Evolutionary conservation across 495 filamentous ascomycete species (phyloP), one percentile per base, ranked within the genome.

Genomic region (Lindgomyces ingoldianus): DNA sequence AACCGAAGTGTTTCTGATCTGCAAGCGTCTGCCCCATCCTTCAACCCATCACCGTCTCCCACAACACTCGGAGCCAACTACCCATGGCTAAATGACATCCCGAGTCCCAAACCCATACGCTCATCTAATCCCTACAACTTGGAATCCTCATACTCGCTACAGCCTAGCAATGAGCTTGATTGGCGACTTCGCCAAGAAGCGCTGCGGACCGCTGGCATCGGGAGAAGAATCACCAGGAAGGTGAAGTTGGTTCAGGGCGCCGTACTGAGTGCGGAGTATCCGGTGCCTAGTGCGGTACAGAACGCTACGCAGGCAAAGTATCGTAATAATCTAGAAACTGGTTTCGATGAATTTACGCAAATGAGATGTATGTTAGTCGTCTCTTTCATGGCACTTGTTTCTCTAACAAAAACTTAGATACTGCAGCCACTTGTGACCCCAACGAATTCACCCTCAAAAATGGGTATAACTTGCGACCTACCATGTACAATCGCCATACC

Each of bases 401-500:
- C 57, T 4, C 65, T 75, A 57, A 74, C 60, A 46, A 42, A 19
- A 46, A 22, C 12, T 4, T 68, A 89, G 87, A 99, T 78, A 98
- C 95, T 19, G 95, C 95, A 57, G 95, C 95, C 25, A 97, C 93
- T 16, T 99, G 95, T 77, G 95, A 99, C 78, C 95, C 95, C 45
- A 94, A 96, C 74, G 95, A 99, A 69, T 99, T 98, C 76, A 99
- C 94, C n/a, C 84, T 98, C 39, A 95, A 96, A 81, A 98, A 98
- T 75, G 94, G 94, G 71, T 99, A 98, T 83, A 97, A 98, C 79
- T 84, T 99, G 55, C 89, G 95, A 19, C 92, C 95, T 18, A 87
- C 93, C 50, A 99, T 98, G 93, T 99, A 98, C 79, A 99, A 99
- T 82, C 85, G 94, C 58, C 94, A 97, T 74, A 98, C 94, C 1